A percentile compares a stretch with the other conserved stretches of the same genome.
These are phyloP conservation scores for Zopfia rhizophila DNA, from an alignment of 2,329 filamentous ascomycete genomes.

Conservation along the genomic window DNA sequence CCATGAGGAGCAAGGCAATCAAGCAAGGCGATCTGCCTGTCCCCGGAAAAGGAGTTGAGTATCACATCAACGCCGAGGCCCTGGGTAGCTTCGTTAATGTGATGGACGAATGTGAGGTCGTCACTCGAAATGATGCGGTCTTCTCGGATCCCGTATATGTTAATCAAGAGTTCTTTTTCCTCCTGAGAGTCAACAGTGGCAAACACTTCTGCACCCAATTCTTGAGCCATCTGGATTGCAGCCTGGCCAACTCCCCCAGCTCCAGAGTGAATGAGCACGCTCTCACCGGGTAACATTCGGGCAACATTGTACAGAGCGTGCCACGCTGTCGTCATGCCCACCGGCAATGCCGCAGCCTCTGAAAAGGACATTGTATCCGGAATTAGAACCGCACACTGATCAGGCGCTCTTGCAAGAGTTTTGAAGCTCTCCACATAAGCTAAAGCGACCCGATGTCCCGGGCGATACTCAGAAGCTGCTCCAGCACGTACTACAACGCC, in stretches of 20 bases:
- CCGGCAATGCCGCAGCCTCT: slow-evolving; percentile 14
- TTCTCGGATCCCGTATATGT: slow-evolving; percentile 34
- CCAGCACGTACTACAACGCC: background rate
- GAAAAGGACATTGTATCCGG: slow-evolving; percentile 24
- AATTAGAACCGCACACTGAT: slow-evolving; percentile 8
- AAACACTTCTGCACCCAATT: slow-evolving; percentile 21
- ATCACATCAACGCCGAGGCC: slow-evolving; percentile 47
- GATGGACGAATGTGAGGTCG: slow-evolving; percentile 37
- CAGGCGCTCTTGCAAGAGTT: slow-evolving; percentile 2
- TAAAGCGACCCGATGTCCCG: background rate
- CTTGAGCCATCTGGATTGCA: slow-evolving; percentile 24
- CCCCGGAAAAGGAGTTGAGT: slow-evolving; percentile 43
- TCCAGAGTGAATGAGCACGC: slow-evolving; percentile 33
- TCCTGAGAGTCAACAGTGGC: slow-evolving; percentile 24
- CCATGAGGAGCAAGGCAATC: slow-evolving; percentile 50
- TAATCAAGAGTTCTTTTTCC: slow-evolving; percentile 21
- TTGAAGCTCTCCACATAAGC: background rate
- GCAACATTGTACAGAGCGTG: slow-evolving; percentile 33
- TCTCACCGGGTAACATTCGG: slow-evolving; percentile 36
- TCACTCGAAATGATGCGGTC: slow-evolving; percentile 46
- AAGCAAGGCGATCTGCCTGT: slow-evolving; percentile 23
- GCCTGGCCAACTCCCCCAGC: slow-evolving; percentile 29
- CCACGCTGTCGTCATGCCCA: slow-evolving; percentile 9
- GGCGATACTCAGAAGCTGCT: no score
- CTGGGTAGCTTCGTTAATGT: slow-evolving; percentile 33